phyloP scores from a whole-genome alignment of 768 basidiomycete species.

The Dentipellis fragilis region DNA sequence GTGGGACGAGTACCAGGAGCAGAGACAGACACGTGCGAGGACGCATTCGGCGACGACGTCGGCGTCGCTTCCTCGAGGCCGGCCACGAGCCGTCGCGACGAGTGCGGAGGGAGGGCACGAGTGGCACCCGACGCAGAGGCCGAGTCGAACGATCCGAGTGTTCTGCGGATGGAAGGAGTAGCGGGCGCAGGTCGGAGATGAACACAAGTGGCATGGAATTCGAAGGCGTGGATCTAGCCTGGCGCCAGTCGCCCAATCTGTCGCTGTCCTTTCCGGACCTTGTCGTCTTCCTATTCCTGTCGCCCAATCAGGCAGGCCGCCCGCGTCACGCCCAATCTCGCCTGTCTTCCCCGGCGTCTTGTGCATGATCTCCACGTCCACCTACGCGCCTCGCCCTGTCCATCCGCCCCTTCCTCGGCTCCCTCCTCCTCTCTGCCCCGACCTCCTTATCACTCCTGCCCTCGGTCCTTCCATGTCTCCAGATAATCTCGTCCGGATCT shows the following conservation, averaged over 20 bases:
- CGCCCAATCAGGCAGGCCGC: no score
- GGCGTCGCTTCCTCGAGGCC: background rate
- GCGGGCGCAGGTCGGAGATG: background rate
- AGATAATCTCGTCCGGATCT: background rate
- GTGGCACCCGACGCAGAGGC: conserved; percentile 17
- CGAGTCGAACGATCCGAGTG: conserved; percentile 45
- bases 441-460: background rate
- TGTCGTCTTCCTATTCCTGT: background rate
- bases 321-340: no score
- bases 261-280: background rate
- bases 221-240: no score
- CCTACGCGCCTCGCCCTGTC: no score
- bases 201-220: no score
- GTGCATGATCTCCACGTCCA: no score
- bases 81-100: background rate
- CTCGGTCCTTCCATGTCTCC: background rate
- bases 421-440: background rate
- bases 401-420: no score
- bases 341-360: no score
- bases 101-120: background rate
- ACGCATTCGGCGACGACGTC: background rate
- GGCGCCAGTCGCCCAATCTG: no score
- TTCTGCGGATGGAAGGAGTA: conserved; percentile 51
- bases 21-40: conserved; percentile 16
- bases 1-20: conserved; percentile 41